Base-by-base conservation (phyloP, 1,284 basidiomycete species). In the Xerocomus amazonicus region DNA sequence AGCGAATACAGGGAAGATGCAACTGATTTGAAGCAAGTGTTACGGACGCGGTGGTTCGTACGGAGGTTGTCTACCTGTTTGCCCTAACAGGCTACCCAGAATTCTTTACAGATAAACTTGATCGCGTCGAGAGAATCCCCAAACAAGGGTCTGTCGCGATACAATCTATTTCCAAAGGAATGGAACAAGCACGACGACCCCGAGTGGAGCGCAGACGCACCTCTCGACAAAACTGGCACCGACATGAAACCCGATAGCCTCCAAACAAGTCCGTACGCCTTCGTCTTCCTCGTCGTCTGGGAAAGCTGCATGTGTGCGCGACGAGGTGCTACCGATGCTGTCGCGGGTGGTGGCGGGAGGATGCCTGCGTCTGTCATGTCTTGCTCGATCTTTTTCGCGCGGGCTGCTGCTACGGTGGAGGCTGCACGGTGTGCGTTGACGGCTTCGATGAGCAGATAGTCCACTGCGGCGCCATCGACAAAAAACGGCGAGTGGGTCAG, bases 61-160 rank as follows among this genome's bases (percentile, higher is more conserved):
- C 94, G 80, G 43, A 97, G 72, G 65, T 97, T 97, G 65, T 97
- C 94, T 2, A 97, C 91, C 67, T 97, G 94, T 64, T 96, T 95
- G 51, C 91, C 88, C 88, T 87, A 94, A 50, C 84, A 84, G 4
- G 84, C 78, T 0, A 78, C 76, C 91, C 91, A 94, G n/a, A 97
- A 73, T 54, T 97, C 94, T 23, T 23, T 23, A 2, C 19, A 4
- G 19, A 23, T 23, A 23, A 23, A 23, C 19, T 23, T 23, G 19
- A 23, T 23, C 19, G 4, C 19, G 19, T 23, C 94, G 9, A 97
- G 76, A 2, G 92, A 90, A 58, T 94, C 87, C 0, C 80, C 70
- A 57, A 96, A 89, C 38, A 90, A 76, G 29, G 83, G 73, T 53
- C 85, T 75, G 51, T 92, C 86, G 31, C 85, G 79, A 59, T 84